Conservation (phyloP, 2,329 filamentous ascomycete species). For the Lasiodiplodia sp. region DNA sequence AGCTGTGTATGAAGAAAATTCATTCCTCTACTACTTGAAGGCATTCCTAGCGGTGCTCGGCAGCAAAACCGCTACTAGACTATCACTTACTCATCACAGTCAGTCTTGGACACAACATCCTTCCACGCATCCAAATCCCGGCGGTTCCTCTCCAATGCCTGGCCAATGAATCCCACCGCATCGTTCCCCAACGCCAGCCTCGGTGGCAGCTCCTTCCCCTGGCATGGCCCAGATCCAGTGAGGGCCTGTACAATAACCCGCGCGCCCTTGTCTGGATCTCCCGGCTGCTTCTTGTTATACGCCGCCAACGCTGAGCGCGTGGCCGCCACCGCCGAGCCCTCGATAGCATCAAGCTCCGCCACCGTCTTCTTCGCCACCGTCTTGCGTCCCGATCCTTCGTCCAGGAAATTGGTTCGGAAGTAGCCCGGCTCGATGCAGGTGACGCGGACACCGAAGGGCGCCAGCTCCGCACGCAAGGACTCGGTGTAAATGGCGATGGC, state of each 20-base stretch:
- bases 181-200: not conserved
- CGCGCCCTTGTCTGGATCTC: slow-evolving; percentile 63
- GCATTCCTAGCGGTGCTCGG: not conserved
- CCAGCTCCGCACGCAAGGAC: slow-evolving; percentile 80
- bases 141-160: slow-evolving; percentile 2
- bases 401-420: slow-evolving; percentile 37
- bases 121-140: not conserved
- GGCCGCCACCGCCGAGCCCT: slow-evolving; percentile 31
- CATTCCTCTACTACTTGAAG: not conserved
- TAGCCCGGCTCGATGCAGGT: slow-evolving; percentile 86
- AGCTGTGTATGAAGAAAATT: not conserved
- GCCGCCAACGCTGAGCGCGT: not conserved
- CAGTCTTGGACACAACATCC: slow-evolving; percentile 32
- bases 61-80: no score
- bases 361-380: slow-evolving; percentile 36
- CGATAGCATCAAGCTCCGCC: slow-evolving; percentile 51
- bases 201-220: not conserved
- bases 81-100: not conserved
- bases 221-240: slow-evolving; percentile 57
- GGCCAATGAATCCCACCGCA: not conserved
- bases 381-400: not conserved
- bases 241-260: slow-evolving; percentile 64
- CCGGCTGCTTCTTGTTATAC: slow-evolving; percentile 52
- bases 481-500: slow-evolving; percentile 87
- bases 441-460: slow-evolving; percentile 79